These are phyloP conservation scores for Ilyonectria robusta DNA, from an alignment of 2,329 filamentous ascomycete species.

Conservation along the genomic window DNA sequence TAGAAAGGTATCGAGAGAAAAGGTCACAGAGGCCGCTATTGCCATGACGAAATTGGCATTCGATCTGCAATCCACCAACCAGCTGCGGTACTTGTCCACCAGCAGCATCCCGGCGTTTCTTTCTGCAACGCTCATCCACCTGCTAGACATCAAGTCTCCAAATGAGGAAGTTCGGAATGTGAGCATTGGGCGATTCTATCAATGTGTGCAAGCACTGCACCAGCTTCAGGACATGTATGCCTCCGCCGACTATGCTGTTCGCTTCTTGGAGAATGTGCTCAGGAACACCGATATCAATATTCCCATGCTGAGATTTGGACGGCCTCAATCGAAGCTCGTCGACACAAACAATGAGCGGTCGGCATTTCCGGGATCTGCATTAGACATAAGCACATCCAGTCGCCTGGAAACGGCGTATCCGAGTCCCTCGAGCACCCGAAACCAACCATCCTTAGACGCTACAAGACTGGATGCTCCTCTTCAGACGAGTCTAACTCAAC, in stretches of 20 bases:
- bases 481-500: background rate
- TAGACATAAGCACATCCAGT: no score
- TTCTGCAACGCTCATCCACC: conserved; percentile 22
- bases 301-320: conserved; percentile 18
- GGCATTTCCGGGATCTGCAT: no score
- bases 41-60: conserved; percentile 26
- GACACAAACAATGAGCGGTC: background rate
- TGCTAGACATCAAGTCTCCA: conserved; percentile 18
- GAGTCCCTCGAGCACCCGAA: background rate
- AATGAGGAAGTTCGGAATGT: conserved; percentile 26
- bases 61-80: conserved; percentile 13
- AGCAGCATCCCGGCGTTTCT: conserved; percentile 28
- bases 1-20: conserved; percentile 16
- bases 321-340: background rate
- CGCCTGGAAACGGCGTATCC: background rate
- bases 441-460: conserved; percentile 1
- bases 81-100: conserved; percentile 27
- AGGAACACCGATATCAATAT: conserved; percentile 18
- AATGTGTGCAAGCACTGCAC: conserved; percentile 27
- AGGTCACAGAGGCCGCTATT: conserved; percentile 21
- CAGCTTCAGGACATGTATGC: conserved; percentile 31
- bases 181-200: conserved; percentile 33
- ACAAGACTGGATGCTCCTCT: no score
- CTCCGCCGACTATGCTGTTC: conserved; percentile 28
- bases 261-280: conserved; percentile 21